A percentile compares a stretch with the other conserved stretches of the same genome.
These are phyloP conservation scores for Nakazawaea wyomingensis DNA, from an alignment of 805 yeast genomes.

Conservation along the genomic window DNA sequence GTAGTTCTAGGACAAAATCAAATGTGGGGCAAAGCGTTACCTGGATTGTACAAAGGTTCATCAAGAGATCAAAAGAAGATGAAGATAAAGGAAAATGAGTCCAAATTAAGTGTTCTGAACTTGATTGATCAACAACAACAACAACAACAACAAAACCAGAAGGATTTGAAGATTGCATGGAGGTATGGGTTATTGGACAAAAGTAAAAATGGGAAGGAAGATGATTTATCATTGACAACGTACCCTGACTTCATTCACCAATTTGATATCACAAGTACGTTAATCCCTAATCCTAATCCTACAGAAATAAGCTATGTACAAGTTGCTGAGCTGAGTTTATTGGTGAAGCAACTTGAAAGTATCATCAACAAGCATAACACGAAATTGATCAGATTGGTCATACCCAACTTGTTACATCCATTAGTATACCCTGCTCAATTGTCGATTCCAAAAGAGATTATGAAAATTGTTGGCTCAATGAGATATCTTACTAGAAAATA, in stretches of 20 bases:
- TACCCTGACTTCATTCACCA: slow-evolving; percentile 55
- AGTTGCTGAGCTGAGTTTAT: slow-evolving; percentile 18
- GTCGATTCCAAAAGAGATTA: slow-evolving; percentile 39
- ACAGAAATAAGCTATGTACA: slow-evolving; percentile 58
- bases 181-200: slow-evolving; percentile 62
- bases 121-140: slow-evolving; percentile 34
- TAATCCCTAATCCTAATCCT: slow-evolving; percentile 61
- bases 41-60: slow-evolving; percentile 72
- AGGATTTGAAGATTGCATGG: slow-evolving; percentile 88
- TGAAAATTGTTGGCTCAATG: slow-evolving; percentile 60
- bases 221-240: slow-evolving; percentile 25
- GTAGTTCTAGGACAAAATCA: slow-evolving; percentile 57
- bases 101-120: slow-evolving; percentile 65
- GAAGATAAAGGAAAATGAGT: slow-evolving; percentile 49
- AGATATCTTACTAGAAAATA: slow-evolving; percentile 46
- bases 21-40: slow-evolving; percentile 63
- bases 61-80: slow-evolving; percentile 61
- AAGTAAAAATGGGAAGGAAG: slow-evolving; percentile 22
- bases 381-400: slow-evolving; percentile 55
- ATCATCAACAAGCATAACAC: slow-evolving; percentile 37
- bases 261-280: slow-evolving; percentile 71
- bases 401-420: slow-evolving; percentile 82
- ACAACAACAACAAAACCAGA: slow-evolving; percentile 18
- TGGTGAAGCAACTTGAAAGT: slow-evolving; percentile 37
- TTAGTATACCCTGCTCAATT: slow-evolving; percentile 54